Evolutionary conservation across 1,139 yeast genomes (phyloP).

Genomic region (Protomyces lactucae-debilis): DNA sequence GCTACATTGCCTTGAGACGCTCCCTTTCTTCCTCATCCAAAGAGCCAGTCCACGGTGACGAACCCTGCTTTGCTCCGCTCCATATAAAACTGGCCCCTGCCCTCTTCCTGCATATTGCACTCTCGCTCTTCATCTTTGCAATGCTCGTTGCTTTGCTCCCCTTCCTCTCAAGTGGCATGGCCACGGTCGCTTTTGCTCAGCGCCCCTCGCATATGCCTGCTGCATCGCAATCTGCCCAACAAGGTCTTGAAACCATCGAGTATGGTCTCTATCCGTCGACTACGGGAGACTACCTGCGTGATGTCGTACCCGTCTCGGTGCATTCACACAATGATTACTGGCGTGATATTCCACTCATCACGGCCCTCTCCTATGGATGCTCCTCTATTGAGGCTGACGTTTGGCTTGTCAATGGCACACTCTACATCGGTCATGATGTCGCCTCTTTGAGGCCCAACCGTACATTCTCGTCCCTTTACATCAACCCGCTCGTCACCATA

Average conservation of each 20-base stretch:
- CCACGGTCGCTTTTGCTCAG: too few relatives aligned
- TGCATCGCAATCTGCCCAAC: background rate
- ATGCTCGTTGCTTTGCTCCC: slow-evolving; percentile 5
- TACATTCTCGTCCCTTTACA: slow-evolving; percentile 52
- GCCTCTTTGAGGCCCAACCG: slow-evolving; percentile 45
- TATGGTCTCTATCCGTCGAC: slow-evolving; percentile 14
- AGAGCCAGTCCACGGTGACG: background rate
- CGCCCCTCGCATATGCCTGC: background rate
- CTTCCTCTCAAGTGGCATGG: background rate
- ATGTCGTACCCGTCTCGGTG: background rate
- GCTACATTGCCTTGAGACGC: too few relatives aligned
- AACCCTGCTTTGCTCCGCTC: background rate
- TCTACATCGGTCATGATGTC: slow-evolving; percentile 62
- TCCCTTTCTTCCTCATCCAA: too few relatives aligned
- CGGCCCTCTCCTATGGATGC: slow-evolving; percentile 57
- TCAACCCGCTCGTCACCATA: slow-evolving; percentile 50
- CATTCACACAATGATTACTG: slow-evolving; percentile 63
- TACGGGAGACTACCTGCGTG: slow-evolving; percentile 15
- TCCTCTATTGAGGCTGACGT: slow-evolving; percentile 68
- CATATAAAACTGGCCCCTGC: slow-evolving; percentile 8
- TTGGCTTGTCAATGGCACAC: slow-evolving; percentile 48
- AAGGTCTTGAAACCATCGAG: slow-evolving; percentile 8
- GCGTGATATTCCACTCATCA: slow-evolving; percentile 57
- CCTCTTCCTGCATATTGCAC: background rate
- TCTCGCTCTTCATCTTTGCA: slow-evolving; percentile 8